Conservation (phyloP, 176 grass and related monocot species). For the Typha latifolia region DNA sequence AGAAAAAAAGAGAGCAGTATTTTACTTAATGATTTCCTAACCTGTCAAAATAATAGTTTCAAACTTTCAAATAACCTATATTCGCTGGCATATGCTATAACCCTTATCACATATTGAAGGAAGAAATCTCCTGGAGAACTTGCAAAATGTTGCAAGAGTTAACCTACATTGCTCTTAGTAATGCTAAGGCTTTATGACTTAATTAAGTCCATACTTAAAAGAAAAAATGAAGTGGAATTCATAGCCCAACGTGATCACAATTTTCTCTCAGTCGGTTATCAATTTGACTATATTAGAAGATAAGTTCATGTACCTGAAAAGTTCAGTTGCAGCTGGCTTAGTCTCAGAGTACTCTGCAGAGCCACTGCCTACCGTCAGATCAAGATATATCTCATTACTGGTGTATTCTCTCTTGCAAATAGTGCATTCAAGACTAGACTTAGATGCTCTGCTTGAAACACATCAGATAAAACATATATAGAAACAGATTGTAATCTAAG, state of each 20-base stretch:
- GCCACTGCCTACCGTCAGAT: conserved; percentile 15
- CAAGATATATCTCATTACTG: conserved; percentile 17
- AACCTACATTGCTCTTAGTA: background rate
- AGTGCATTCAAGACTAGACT: conserved; percentile 11
- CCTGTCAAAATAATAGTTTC: too few species aligned
- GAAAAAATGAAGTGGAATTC: background rate
- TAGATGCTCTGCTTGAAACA: conserved; percentile 5
- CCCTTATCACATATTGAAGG: too few species aligned
- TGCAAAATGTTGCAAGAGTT: too few species aligned
- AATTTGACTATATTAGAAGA: background rate
- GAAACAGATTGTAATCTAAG: background rate
- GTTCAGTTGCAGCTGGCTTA: conserved; percentile 19
- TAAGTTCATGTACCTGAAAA: conserved; percentile 14
- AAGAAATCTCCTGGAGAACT: too few species aligned
- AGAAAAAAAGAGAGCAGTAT: too few species aligned
- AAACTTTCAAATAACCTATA: too few species aligned
- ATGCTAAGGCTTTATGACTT: background rate
- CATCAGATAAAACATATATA: background rate
- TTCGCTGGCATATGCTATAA: too few species aligned
- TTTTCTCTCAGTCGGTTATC: background rate
- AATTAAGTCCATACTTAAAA: background rate
- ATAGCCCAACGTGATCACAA: background rate
- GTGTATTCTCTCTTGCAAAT: conserved; percentile 15
- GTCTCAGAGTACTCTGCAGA: conserved; percentile 21
- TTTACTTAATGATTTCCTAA: too few species aligned